Evolutionary conservation across 345 rosid genomes (phyloP).

Genomic region (Aquilaria sinensis): DNA sequence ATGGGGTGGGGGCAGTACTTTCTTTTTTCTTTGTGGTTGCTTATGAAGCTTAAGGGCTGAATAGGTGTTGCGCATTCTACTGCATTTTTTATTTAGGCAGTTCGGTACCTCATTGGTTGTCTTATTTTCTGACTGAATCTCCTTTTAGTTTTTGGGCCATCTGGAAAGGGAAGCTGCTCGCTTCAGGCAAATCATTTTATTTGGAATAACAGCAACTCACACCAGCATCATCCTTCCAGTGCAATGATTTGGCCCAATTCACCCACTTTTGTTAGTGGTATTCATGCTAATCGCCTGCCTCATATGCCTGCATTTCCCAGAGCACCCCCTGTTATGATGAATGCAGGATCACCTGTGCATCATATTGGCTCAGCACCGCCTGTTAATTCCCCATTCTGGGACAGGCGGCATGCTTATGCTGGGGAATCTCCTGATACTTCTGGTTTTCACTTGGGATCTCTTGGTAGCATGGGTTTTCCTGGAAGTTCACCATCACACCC

Average conservation of each 20-base stretch:
- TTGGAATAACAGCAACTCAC: conserved; percentile 68
- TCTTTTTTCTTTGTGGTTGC: no score
- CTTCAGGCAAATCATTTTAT: conserved; percentile 47
- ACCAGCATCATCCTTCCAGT: conserved; percentile 55
- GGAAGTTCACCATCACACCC: conserved; percentile 65
- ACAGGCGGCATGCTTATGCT: conserved; percentile 54
- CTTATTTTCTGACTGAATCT: conserved; percentile 8
- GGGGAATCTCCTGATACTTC: conserved; percentile 76
- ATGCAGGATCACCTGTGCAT: conserved; percentile 50
- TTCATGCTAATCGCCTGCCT: conserved; percentile 46
- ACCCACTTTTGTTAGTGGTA: conserved; percentile 61
- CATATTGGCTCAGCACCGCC: conserved; percentile 87
- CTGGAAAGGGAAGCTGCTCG: conserved; percentile 59
- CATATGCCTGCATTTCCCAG: conserved; percentile 60
- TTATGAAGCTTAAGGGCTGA: no score
- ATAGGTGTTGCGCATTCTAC: no score
- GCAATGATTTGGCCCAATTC: conserved; percentile 80
- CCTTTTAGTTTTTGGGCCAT: conserved; percentile 55
- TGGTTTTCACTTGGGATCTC: conserved; percentile 70
- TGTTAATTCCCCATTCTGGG: conserved; percentile 72
- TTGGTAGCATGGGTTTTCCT: conserved; percentile 53
- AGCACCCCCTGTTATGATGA: conserved; percentile 57
- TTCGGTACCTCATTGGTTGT: conserved; percentile 1
- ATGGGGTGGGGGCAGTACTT: no score
- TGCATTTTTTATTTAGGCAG: no score